Conservation (phyloP, 83 land plant species). For the Diphasiastrum complanatum region DNA sequence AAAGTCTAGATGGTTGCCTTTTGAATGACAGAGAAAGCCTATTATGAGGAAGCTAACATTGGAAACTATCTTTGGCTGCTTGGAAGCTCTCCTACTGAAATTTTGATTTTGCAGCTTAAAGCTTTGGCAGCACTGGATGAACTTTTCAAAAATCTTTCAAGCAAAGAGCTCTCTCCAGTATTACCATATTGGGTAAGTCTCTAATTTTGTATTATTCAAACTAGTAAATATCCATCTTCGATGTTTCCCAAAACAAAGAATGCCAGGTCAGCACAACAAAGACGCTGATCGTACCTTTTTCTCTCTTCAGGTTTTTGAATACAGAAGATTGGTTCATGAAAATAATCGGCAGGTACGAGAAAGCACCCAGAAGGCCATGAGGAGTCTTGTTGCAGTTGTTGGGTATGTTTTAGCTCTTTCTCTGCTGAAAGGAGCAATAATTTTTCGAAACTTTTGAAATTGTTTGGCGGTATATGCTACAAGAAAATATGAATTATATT, state of each 20-base stretch:
- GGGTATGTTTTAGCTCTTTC: slow-evolving; percentile 43
- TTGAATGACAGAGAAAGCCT: not conserved
- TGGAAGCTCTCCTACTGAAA: not conserved
- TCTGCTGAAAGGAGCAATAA: not conserved
- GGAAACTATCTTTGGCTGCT: not conserved
- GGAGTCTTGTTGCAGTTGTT: slow-evolving; percentile 47
- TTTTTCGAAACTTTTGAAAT: not conserved
- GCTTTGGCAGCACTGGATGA: slow-evolving; percentile 53
- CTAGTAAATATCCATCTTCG: not conserved
- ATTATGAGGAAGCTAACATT: not conserved
- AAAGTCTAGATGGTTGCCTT: too few relatives aligned
- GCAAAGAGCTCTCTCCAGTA: slow-evolving; percentile 50
- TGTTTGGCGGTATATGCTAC: not conserved
- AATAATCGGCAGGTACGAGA: slow-evolving; percentile 80
- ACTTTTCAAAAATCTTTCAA: slow-evolving; percentile 53
- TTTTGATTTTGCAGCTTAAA: slow-evolving; percentile 55
- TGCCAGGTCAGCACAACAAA: not conserved
- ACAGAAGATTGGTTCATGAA: slow-evolving; percentile 74
- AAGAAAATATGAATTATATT: too few relatives aligned
- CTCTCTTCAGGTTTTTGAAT: slow-evolving; percentile 74
- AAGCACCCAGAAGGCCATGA: slow-evolving; percentile 76
- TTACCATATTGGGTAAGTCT: slow-evolving; percentile 80
- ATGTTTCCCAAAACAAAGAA: not conserved
- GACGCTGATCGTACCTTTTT: slow-evolving; percentile 1
- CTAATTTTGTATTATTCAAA: not conserved